Evolutionary conservation across 2,329 filamentous ascomycete species (phyloP).

Genomic region (Polytolypa hystricis): DNA sequence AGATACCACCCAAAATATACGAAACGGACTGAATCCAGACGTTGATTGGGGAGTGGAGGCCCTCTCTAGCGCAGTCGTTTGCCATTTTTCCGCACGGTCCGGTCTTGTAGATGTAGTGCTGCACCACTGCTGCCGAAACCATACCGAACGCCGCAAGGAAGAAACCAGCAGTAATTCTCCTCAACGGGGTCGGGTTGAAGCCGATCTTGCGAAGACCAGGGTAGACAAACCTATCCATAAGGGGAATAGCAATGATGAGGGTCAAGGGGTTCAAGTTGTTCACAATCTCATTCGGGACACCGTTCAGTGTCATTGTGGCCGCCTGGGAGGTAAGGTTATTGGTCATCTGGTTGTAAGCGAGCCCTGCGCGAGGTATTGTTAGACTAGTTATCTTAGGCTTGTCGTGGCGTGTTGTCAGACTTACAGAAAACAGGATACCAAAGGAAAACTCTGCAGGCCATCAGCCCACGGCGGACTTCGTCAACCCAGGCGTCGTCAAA

Average conservation of each 20-base stretch:
- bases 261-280: conserved; percentile 44
- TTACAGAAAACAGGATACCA: conserved; percentile 42
- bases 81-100: conserved; percentile 51
- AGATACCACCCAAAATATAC: conserved; percentile 44
- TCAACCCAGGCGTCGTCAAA: conserved; percentile 78
- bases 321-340: conserved; percentile 47
- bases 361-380: conserved; percentile 19
- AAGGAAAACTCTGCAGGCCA: conserved; percentile 59
- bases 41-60: conserved; percentile 47
- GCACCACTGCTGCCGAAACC: conserved; percentile 40
- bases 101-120: conserved; percentile 46
- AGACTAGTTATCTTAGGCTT: background rate
- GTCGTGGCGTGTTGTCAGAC: conserved; percentile 9
- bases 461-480: conserved; percentile 59
- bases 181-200: conserved; percentile 43
- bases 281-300: conserved; percentile 46
- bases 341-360: conserved; percentile 44
- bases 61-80: conserved; percentile 38
- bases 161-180: conserved; percentile 44
- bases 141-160: conserved; percentile 37
- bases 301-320: conserved; percentile 41
- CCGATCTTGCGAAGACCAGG: conserved; percentile 36
- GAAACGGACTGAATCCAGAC: conserved; percentile 46
- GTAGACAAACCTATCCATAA: conserved; percentile 44
- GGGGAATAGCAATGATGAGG: conserved; percentile 44